A percentile compares a stretch with the other conserved stretches of the same genome.
Evolutionary conservation across 2,329 filamentous ascomycete species (phyloP).

Genomic region (Dendrostoma leiphaemia): DNA sequence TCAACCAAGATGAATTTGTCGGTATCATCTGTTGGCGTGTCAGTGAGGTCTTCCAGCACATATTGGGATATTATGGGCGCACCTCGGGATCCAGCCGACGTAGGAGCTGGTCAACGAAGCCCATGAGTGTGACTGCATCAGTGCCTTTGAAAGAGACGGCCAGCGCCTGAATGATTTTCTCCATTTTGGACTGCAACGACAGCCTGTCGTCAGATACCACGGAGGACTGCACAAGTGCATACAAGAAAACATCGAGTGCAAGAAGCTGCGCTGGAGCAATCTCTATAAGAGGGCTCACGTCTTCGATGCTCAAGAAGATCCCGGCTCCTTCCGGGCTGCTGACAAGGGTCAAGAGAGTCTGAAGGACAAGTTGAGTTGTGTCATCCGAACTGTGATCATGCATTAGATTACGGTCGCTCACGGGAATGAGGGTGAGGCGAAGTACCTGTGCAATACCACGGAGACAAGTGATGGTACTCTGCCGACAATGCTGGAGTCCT

Average conservation of each 20-base stretch:
- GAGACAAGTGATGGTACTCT: constrained; percentile 53
- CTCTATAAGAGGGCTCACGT: constrained; percentile 55
- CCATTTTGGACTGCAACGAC: constrained; percentile 39
- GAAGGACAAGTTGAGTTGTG: constrained; percentile 52
- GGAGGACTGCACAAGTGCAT: constrained; percentile 55
- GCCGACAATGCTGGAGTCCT: constrained; percentile 45
- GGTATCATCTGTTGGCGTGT: constrained; percentile 42
- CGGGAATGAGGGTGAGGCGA: background rate
- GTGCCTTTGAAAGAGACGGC: constrained; percentile 55
- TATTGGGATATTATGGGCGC: constrained; percentile 13
- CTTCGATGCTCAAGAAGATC: constrained; percentile 45
- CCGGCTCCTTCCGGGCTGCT: constrained; percentile 49
- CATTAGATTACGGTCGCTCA: constrained; percentile 7
- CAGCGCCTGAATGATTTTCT: constrained; percentile 45
- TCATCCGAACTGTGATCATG: constrained; percentile 43
- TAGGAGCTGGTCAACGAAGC: constrained; percentile 54
- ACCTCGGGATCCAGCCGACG: constrained; percentile 48
- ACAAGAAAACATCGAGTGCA: constrained; percentile 54
- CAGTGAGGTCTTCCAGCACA: background rate
- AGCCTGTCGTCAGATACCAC: constrained; percentile 28
- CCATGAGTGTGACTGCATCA: constrained; percentile 58
- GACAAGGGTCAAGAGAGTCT: constrained; percentile 56
- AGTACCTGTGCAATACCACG: constrained; percentile 53
- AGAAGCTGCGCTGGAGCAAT: constrained; percentile 52
- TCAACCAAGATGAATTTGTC: constrained; percentile 52